Evolutionary conservation across 2,329 filamentous ascomycete genomes (phyloP), one percentile per base, ranked within the genome.

Genomic region (Sphaerulina populicola): DNA sequence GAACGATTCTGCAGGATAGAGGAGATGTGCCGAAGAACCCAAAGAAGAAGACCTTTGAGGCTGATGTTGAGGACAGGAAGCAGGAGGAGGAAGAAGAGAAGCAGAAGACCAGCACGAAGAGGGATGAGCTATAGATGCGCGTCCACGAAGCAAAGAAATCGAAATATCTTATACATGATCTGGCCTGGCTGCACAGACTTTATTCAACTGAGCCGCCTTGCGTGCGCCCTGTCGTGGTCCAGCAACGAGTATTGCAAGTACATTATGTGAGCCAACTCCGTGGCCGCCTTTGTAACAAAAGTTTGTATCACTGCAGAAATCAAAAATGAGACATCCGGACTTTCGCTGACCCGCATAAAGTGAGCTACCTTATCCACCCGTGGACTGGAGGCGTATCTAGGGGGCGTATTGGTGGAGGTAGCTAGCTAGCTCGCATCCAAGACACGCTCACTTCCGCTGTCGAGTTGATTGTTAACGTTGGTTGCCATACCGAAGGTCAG

Each of bases 11-110:
- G 51, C 62, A 73, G 55, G 64, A 62, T 36, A 51, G 66, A 43
- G 59, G 58, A 5, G 43, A 46, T 9, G 66, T 62, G 57, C 69
- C 66, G 23, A 61, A 65, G 27, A 82, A 82, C 64, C 77, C 78
- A 6, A 81, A 77, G 71, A 82, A 82, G 70, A 76, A 78, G 68
- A 76, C 77, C 68, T 80, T 78, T 72, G 78, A 82, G 57, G 78
- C 78, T 51, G 67, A 71, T 29, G 65, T 61, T 39, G 70, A 72
- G 54, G 64, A 63, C 50, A 54, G 49, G 41, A 63, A 62, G 56
- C 59, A 60, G 18, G 58, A 57, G 39, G 52, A 56, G 12, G 53
- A 61, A 41, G 56, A 52, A 12, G 30, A 27, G 8, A 39, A 38
- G 11, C 29, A 43, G 9, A 46, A 51, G 39, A 23, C 40, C 33